Base-by-base conservation (phyloP, 305 asterid species). In the Fraxinus albicans region DNA sequence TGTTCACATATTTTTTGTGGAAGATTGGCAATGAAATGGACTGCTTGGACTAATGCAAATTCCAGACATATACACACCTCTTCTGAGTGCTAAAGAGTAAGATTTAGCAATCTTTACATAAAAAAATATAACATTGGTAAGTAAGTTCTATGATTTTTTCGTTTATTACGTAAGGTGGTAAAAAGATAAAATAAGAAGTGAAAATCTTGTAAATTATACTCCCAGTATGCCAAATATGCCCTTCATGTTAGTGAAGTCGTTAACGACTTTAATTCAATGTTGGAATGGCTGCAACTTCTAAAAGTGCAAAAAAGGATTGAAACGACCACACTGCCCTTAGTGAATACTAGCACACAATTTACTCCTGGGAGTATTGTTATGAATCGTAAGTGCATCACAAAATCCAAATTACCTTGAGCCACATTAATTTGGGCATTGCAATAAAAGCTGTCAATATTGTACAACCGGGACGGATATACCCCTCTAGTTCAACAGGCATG, bases 401-500 rank as follows among this genome's bases (percentile, higher is more conserved):
- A 70, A 84, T 10, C 9, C 7, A 69, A 19, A 80, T 73, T 90
- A 93, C 98, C 98, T 95, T 91, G 79, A 84, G 75, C 98, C 98
- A 95, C 89, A 76, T 87, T 83, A 88, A 87, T 82, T 81, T 88
- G 44, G 98, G 98, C 98, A 94, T 91, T 72, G 97, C 92, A 85
- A 95, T 86, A 80, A 93, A 93, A 81, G 91, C 88, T 25, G 98
- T 93, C 92, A 95, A 91, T 79, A 95, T 95, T 87, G 94, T 94
- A 86, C 98, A 95, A 17, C 98, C 98, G 29, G 98, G 98, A 78
- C 98, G 98, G 74, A 95, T 91, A 86, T 95, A 95, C 80, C 98
- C 98, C 89, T 95, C 98, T 91, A 95, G 89, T 81, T 95, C 98
- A 36, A 95, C 93, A 33, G 98, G 98, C 98, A 95, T 95, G 90